Evolutionary conservation across 306 rosid species (phyloP), one percentile per base, ranked within the genome.

Genomic region (Corylus americana): DNA sequence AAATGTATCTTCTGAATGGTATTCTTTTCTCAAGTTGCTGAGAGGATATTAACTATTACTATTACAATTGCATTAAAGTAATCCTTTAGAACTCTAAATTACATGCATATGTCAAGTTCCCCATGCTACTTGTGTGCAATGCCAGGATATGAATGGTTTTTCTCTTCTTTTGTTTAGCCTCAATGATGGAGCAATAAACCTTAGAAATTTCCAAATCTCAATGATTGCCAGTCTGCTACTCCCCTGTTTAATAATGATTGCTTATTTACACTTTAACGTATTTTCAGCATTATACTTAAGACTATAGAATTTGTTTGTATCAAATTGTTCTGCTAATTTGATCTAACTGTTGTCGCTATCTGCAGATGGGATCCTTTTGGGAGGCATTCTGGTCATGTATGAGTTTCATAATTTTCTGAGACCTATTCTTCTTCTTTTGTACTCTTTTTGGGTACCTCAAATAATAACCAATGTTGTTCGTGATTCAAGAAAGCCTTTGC

Each of bases 361-460:
- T 85, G 90, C 97, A 95, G 99, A 95, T 82, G 99, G 99, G 80
- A 91, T 95, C 71, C 93, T 95, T 78, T 82, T 95, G 91, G 99
- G 99, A 67, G 99, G 99, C 86, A 93, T 95, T 85, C 89, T 95
- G 55, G 59, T 95, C 61, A 95, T 95, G 99, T 95, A 95, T 13
- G 99, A 95, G 80, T 95, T 95, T 81, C 98, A 95, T 81, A 87
- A 84, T 88, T 93, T 87, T 75, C 77, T 91, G 87, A 88, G 89
- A 77, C 97, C 90, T 73, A 86, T 95, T 86, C 86, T 95, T 78
- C 93, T 95, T 79, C 93, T 95, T 31, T 86, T 90, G 87, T 91
- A 89, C 92, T 90, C 93, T 42, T 95, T 95, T 78, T 95, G 99
- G 99, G 86, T 95, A 82, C 99, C 99, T 86, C 99, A 95, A 84